A percentile compares a stretch with the other conserved stretches of the same genome.
Conservation (phyloP, 2,329 filamentous ascomycete species). For the Graphilbum fragrans region DNA sequence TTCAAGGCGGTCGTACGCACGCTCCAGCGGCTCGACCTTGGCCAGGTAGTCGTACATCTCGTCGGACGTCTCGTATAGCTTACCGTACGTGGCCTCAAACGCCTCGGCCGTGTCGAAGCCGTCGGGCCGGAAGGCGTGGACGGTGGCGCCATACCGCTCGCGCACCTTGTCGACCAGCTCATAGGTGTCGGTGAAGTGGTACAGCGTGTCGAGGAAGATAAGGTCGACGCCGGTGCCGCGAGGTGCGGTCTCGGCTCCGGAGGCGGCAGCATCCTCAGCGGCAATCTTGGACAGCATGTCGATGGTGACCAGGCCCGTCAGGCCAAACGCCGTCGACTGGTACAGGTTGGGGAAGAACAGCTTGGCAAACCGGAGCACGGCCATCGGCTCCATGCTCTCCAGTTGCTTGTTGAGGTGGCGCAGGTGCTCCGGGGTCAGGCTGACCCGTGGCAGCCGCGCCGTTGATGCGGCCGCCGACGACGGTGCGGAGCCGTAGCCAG, state of each 20-base stretch:
- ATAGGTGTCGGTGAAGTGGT: slow-evolving; percentile 71
- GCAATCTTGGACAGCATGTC: slow-evolving; percentile 75
- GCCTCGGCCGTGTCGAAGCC: slow-evolving; percentile 60
- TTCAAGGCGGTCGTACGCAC: slow-evolving; percentile 76
- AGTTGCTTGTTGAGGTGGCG: slow-evolving; percentile 85
- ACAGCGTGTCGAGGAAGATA: slow-evolving; percentile 75
- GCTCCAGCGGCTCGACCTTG: slow-evolving; percentile 93
- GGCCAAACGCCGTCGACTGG: slow-evolving; percentile 73
- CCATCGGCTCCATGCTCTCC: slow-evolving; percentile 76
- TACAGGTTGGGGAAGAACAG: slow-evolving; percentile 81
- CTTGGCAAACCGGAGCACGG: slow-evolving; percentile 86
- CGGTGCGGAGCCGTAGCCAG: slow-evolving; percentile 64
- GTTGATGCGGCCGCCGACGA: slow-evolving; percentile 40
- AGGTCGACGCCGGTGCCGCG: slow-evolving; percentile 39
- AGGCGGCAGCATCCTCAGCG: slow-evolving; percentile 36
- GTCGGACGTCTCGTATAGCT: slow-evolving; percentile 73
- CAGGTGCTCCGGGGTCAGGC: slow-evolving; percentile 79
- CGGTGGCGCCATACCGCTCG: slow-evolving; percentile 61
- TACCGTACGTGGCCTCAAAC: slow-evolving; percentile 74
- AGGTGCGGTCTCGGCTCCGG: not conserved
- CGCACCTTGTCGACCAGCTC: slow-evolving; percentile 63
- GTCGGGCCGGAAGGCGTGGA: slow-evolving; percentile 85
- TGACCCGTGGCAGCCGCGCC: slow-evolving; percentile 60
- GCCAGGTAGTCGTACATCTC: slow-evolving; percentile 94
- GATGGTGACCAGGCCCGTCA: slow-evolving; percentile 70